Conservation (phyloP, 1,284 basidiomycete species). For the Puccinia triticina region DNA sequence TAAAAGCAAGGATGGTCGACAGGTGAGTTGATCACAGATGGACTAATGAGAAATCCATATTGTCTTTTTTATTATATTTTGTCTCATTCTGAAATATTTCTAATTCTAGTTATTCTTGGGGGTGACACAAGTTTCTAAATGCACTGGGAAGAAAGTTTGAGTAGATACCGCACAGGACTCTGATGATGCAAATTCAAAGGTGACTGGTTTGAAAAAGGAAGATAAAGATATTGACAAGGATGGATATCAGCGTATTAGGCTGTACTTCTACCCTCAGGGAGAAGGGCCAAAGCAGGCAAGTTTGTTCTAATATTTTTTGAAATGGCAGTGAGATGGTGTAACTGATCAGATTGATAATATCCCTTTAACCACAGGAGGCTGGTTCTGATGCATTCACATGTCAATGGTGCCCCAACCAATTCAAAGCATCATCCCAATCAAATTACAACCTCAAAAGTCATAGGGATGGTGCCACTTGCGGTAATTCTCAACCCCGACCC, state of each 20-base stretch:
- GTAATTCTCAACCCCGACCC: not conserved
- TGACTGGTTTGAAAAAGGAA: not conserved
- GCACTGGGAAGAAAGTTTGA: not conserved
- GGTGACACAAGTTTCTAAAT: not conserved
- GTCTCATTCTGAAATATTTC: no score
- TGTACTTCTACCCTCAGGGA: slow-evolving; percentile 11
- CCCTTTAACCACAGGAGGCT: no score
- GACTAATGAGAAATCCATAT: no score
- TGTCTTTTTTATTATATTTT: no score
- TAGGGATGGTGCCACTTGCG: not conserved
- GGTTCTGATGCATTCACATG: not conserved
- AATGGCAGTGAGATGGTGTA: not conserved
- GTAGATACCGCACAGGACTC: not conserved
- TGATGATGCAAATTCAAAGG: not conserved
- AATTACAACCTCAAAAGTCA: slow-evolving; percentile 20
- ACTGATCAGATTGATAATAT: not conserved
- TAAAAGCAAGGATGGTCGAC: no score
- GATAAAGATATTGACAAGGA: not conserved
- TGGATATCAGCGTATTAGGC: not conserved
- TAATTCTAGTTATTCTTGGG: no score
- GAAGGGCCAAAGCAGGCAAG: not conserved
- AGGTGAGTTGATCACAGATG: no score
- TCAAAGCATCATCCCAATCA: not conserved
- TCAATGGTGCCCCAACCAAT: slow-evolving; percentile 17
- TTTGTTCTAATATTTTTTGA: not conserved